phyloP scores from a whole-genome alignment of 2,329 filamentous ascomycete genomes.

The Sporothrix pseudoabietina region DNA sequence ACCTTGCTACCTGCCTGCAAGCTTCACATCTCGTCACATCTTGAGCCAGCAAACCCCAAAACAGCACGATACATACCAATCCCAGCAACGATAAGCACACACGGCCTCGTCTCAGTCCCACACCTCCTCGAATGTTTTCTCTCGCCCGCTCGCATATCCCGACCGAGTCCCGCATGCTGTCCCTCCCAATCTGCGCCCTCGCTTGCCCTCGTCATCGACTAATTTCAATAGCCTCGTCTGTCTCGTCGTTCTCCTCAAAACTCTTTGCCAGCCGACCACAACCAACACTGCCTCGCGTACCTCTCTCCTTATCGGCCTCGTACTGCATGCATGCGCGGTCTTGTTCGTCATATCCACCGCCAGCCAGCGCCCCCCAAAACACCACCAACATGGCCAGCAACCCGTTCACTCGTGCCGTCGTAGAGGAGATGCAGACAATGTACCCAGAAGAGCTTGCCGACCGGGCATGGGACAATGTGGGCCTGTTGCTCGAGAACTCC shows the following conservation, averaged over 20 bases:
- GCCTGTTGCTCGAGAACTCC: conserved; percentile 62
- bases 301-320: background rate
- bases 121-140: conserved; percentile 12
- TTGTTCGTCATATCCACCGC: background rate
- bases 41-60: background rate
- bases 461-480: conserved; percentile 94
- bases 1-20: background rate
- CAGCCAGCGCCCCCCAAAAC: background rate
- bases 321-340: background rate
- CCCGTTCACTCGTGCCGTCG: conserved; percentile 8
- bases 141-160: background rate
- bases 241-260: background rate
- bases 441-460: conserved; percentile 86
- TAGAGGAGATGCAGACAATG: conserved; percentile 14
- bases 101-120: background rate
- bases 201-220: background rate
- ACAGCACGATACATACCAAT: no score
- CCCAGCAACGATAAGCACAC: background rate
- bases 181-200: background rate
- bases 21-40: background rate
- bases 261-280: background rate
- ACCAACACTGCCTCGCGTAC: background rate
- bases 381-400: background rate
- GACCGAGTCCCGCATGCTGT: conserved; percentile 3
- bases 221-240: background rate